Base-by-base conservation (phyloP, 192 early-diverging fungal species). In the Rhizophagus prolifer region DNA sequence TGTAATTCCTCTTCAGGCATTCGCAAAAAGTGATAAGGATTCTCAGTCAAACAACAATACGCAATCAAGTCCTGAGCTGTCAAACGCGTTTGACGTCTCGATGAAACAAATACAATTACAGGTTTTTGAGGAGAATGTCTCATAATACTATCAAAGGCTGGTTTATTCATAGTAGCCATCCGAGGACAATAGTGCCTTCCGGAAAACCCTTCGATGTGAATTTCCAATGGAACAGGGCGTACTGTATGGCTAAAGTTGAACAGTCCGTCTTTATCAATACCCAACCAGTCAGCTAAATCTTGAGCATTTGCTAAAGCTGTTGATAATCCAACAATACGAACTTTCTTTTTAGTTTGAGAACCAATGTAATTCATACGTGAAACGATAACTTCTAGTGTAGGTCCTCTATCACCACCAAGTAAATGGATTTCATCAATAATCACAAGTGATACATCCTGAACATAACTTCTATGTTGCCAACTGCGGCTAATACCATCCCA, bases 401-500 rank as follows among this genome's bases (percentile, higher is more conserved):
- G 96, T 1, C 98, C 98, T 76, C 96, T 92, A 80, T 98, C 98
- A 23, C 95, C 94, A 28, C 97, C 97, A 16, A 99, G 88, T 71
- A 98, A 84, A 81, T 99, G 97, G 64, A 99, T 98, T 87, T 98
- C 98, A 85, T 98, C 98, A 81, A 98, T 97, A 61, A 99, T 96
- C 16, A 99, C 93, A 59, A 93, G 83, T 12, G 95, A 92, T 28
- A 99, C 95, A 54, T 87, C 81, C 54, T 88, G 90, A 23, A 98
- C 96, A 85, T 97, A 98, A 13, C 86, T 90, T 60, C 97, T 88
- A n/a, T 88, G 91, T 70, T 96, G 89, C 92, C 96, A 98, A 58
- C 89, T 92, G 69, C 98, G 92, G 82, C 91, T 94, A 77, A 99
- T 93, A 72, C 96, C 96, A 85, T 99, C 96, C 96, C 96, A 99